Evolutionary conservation across 1,284 basidiomycete genomes (phyloP), one percentile per base, ranked within the genome.

Genomic region (Puccinia triticina): DNA sequence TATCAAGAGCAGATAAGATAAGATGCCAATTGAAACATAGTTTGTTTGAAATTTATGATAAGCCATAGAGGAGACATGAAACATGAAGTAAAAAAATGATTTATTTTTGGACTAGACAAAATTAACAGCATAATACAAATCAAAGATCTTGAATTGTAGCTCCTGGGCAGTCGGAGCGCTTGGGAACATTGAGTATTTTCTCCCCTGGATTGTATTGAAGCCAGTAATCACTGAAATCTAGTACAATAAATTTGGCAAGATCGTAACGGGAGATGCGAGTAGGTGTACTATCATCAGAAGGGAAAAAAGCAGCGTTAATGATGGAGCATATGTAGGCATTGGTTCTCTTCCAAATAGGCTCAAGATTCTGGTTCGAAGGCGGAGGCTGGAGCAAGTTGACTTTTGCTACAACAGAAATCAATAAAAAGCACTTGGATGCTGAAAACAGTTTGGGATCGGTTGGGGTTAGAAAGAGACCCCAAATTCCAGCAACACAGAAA

Each of bases 301-400:
- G 32, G 46, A 72, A 72, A 72, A 50, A 72, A 72, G 46, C 40
- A 26, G 8, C 1, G 32, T 72, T 53, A 2, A 72, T 18, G 32
- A 72, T 53, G 12, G 69, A 72, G 69, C 46, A 72, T 21, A 72
- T 72, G 40, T 50, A 72, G n/a, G 46, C 48, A 53, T 72, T 72
- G 1, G 69, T 72, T 32, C n/a, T 72, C 21, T 72, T 72, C 69
- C 69, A 72, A 32, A 72, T n/a, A 3, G 69, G 69, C 18, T 72
- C 69, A 3, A 50, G 12, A 72, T n/a, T n/a, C 11, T 71, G 23
- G 48, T 48, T 32, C 23, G 40, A 21, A n/a, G 34, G 34, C 3
- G 64, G 18, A n/a, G 69, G 69, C 46, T 72, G 46, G 26, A 72
- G n/a, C 2, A 11, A 29, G 32, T 72, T 72, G 43, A 72, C 48